Conservation (phyloP, 2,329 filamentous ascomycete genomes). For the Nemania bipapillata region DNA sequence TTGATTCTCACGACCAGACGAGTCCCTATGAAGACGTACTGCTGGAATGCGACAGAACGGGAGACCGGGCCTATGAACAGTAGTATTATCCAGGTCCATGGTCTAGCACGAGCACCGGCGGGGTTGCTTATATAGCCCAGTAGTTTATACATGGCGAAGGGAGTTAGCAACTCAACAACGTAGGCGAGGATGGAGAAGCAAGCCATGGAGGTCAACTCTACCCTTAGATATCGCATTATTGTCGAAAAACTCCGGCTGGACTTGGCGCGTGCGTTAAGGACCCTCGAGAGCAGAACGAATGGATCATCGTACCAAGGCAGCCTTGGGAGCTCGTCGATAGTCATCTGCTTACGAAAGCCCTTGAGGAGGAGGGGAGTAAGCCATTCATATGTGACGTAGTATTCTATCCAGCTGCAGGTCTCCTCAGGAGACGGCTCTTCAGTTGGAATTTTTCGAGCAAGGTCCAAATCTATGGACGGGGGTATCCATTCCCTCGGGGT, state of each 20-base stretch:
- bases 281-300: conserved; percentile 57
- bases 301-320: conserved; percentile 68
- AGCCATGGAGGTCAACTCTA: conserved; percentile 59
- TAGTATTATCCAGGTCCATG: conserved; percentile 65
- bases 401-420: conserved; percentile 64
- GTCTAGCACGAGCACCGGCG: conserved; percentile 57
- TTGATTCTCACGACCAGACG: conserved; percentile 67
- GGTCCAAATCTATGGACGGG: conserved; percentile 54
- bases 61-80: conserved; percentile 63
- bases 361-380: conserved; percentile 62
- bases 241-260: conserved; percentile 60
- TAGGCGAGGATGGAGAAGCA: conserved; percentile 55
- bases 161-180: conserved; percentile 61
- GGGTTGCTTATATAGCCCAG: conserved; percentile 63
- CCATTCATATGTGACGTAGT: conserved; percentile 64
- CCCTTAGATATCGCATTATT: conserved; percentile 56
- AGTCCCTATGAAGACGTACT: conserved; percentile 68
- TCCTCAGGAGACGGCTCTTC: conserved; percentile 62
- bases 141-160: conserved; percentile 65
- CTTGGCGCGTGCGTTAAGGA: conserved; percentile 58
- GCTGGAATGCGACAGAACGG: conserved; percentile 64
- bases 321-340: conserved; percentile 60
- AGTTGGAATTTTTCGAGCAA: conserved; percentile 53
- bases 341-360: conserved; percentile 58
- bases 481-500: conserved; percentile 65